Evolutionary conservation across 2,329 filamentous ascomycete species (phyloP), one percentile per base, ranked within the genome.

Genomic region (Gaeumannomyces sp.): DNA sequence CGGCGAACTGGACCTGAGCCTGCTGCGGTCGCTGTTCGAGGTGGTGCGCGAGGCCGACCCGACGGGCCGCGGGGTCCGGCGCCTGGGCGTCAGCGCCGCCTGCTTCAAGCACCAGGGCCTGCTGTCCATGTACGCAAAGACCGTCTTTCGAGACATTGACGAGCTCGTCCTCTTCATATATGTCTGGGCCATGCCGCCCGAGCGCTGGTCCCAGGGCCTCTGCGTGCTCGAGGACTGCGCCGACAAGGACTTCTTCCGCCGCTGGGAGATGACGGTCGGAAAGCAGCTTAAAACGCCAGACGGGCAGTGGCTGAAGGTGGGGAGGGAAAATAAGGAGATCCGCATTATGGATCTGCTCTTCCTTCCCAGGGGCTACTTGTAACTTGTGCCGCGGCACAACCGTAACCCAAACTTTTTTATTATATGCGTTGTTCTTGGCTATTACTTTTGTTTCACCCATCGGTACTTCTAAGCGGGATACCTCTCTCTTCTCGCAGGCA

Each of bases 1-100:
- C 10, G 74, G 75, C 13, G 71, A 73, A 10, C 64, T 72, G 28
- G 68, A 72, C 59, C 70, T 70, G 31, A 89, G 65, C 19, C 45
- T 57, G 45, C 53, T 63, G 8, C 53, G 33, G 50, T 50, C 50
- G 50, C 53, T 63, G 27, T 53, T 63, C 50, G 61, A 58, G 4
- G 22, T 29, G 27, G 33, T 63, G 27, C 50, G 50, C 38, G n/a
- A 33, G 8, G 27, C 33, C 27, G 61, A 57, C 29, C 61, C 61
- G 50, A 25, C 56, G 10, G n/a, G n/a, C 56, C 31, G 61, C 19
- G 57, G 63, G 11, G 16, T 64, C 11, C 33, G 33, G 27, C 63
- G 63, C n/a, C 57, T 60, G n/a, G 63, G 58, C 6, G 35, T 64
- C 33, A 59, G 63, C 63, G 56, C 63, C 19, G 38, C 25, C 63